Base-by-base conservation (phyloP, 139 green algal species). In the Marvania coccoides region DNA sequence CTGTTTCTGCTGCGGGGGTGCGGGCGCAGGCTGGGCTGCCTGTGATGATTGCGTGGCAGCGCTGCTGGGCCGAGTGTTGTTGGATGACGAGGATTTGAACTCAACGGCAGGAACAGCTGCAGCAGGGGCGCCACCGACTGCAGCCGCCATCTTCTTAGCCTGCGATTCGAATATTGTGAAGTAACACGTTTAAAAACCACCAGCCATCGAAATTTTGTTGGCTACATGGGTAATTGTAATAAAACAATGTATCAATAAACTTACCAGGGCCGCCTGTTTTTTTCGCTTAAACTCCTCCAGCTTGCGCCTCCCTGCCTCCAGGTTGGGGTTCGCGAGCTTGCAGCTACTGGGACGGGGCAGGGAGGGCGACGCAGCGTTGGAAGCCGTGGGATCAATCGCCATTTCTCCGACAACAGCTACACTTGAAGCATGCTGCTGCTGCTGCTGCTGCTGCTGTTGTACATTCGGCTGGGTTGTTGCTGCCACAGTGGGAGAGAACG, bases 221-320 rank as follows among this genome's bases (percentile, higher is more conserved):
- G 37, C 58, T 42, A 13, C 15, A 10, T 24, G 28, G 12, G 58
- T 38, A 19, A 8, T 34, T 24, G 3, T 5, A 23, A 24, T 5
- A 29, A 15, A 9, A n/a, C 10, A 23, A 26, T 1, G 2, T 15
- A 34, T 33, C 2, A 30, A 4, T 35, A 5, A 7, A 40, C 33
- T 51, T 37, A 57, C 65, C 23, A 74, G 53, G 1, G 59, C 72
- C 40, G 65, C 72, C 33, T 55, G 29, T 51, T 79, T 79, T 38
- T 71, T 70, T 2, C 60, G 47, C 47, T 79, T 79, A 33, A 74
- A 79, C 28, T 79, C 72, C 61, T 79, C 72, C 24, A 79, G 60
- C 61, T 77, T 77, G 3, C 63, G 57, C 5, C 45, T 34, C n/a
- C 71, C 71, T 5, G 71, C 71, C 55, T 73, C 63, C 12, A 77